phyloP scores from a whole-genome alignment of 495 filamentous ascomycete genomes.

The Amorphotheca resinae region DNA sequence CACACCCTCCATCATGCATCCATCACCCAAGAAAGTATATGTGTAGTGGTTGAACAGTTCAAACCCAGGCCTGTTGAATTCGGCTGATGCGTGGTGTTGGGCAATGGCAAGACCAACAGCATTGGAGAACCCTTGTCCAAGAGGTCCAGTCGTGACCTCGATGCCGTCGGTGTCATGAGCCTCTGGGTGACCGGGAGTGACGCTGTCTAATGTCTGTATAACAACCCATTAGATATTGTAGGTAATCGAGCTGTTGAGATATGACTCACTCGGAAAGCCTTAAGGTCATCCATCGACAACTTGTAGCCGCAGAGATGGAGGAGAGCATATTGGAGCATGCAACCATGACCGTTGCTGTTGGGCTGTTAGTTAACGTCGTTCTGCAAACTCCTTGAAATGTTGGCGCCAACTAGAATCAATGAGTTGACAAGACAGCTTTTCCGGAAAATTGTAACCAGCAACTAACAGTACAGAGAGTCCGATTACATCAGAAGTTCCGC shows the following conservation, averaged over 20 bases:
- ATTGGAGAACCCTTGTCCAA: conserved; percentile 91
- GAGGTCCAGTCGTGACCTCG: conserved; percentile 95
- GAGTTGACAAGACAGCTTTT: too few relatives aligned
- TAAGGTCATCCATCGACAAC: conserved; percentile 77
- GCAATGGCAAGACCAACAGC: conserved; percentile 95
- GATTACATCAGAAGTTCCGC: too few relatives aligned
- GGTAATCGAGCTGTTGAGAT: neutral
- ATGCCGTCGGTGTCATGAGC: conserved; percentile 90
- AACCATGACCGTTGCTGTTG: conserved; percentile 87
- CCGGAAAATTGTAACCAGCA: too few relatives aligned
- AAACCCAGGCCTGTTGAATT: conserved; percentile 95
- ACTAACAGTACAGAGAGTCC: too few relatives aligned
- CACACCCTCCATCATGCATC: conserved; percentile 97
- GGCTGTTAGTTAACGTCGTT: conserved; percentile 7
- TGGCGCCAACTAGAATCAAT: too few relatives aligned
- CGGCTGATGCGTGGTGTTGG: conserved; percentile 75
- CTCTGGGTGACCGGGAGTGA: conserved; percentile 94
- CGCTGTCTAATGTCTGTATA: conserved; percentile 54
- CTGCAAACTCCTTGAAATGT: too few relatives aligned
- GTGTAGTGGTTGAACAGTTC: conserved; percentile 93
- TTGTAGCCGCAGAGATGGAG: conserved; percentile 93
- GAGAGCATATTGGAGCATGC: conserved; percentile 98
- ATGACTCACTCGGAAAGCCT: conserved; percentile 81
- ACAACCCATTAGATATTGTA: neutral
- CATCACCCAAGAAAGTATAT: conserved; percentile 92